Evolutionary conservation across 225 moss, liverwort and hornwort species (phyloP).

Genomic region (Anthoceros angustus): DNA sequence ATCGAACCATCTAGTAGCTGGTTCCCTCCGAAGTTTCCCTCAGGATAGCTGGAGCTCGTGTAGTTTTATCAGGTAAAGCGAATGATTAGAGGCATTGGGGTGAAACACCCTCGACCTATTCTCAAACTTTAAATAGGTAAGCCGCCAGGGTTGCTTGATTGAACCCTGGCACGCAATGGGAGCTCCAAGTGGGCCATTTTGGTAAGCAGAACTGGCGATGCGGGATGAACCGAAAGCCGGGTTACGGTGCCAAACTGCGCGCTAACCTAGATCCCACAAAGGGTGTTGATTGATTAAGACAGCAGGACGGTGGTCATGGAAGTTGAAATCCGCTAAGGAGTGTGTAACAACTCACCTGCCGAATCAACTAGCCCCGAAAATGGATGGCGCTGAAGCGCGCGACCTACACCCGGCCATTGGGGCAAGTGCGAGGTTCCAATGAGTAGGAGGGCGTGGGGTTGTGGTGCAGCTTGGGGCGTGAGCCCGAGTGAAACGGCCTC

Average conservation of each 20-base stretch:
- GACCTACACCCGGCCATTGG: conserved; percentile 11
- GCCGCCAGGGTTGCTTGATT: conserved; percentile 8
- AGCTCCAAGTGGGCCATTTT: conserved; percentile 22
- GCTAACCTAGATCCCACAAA: conserved; percentile 17
- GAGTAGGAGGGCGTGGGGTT: conserved; percentile 12
- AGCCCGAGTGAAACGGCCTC: conserved; percentile 5
- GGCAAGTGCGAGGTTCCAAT: conserved; percentile 8
- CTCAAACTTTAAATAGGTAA: conserved; percentile 12
- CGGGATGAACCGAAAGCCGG: conserved; percentile 9
- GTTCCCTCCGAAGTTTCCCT: conserved; percentile 11
- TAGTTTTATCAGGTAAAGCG: conserved; percentile 11
- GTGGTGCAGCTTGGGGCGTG: neutral
- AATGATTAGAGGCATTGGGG: conserved; percentile 14
- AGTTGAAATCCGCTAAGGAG: conserved; percentile 19
- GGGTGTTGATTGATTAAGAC: too few relatives aligned
- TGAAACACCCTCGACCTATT: conserved; percentile 9
- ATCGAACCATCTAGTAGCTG: conserved; percentile 13
- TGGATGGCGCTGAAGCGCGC: conserved; percentile 13
- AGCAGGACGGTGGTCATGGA: too few relatives aligned
- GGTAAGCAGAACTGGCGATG: conserved; percentile 17
- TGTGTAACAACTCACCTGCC: conserved; percentile 15
- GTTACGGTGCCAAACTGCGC: conserved; percentile 9
- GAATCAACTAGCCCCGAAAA: conserved; percentile 13
- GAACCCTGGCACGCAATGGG: conserved; percentile 7
- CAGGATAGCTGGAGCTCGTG: conserved; percentile 10